Evolutionary conservation across 768 basidiomycete species (phyloP).

Genomic region (Hygrocybe coccinea): DNA sequence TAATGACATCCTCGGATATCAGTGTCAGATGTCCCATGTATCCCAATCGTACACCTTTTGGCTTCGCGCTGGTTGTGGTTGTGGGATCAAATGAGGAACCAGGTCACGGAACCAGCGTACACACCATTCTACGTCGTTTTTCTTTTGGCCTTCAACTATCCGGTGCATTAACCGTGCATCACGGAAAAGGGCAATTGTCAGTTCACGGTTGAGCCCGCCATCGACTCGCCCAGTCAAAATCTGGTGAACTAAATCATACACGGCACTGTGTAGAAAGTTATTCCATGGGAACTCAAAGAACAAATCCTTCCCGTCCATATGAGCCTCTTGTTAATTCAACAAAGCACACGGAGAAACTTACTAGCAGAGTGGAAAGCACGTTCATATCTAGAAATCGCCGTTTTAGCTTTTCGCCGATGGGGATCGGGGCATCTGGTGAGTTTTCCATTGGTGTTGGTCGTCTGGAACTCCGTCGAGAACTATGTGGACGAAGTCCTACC

Average conservation of each 20-base stretch:
- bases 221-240: constrained; percentile 86
- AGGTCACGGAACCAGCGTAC: constrained; percentile 14
- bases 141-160: constrained; percentile 80
- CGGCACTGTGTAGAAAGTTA: constrained; percentile 94
- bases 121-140: constrained; percentile 74
- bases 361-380: constrained; percentile 72
- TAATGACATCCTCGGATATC: constrained; percentile 91
- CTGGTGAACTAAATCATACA: constrained; percentile 95
- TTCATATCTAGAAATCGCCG: constrained; percentile 67
- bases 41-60: constrained; percentile 76
- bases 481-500: constrained; percentile 34
- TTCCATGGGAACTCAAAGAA: constrained; percentile 98
- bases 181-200: constrained; percentile 80
- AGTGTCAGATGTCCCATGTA: constrained; percentile 97
- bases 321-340: neutral
- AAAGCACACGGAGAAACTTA: constrained; percentile 38
- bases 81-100: neutral
- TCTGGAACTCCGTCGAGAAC: constrained; percentile 54
- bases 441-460: constrained; percentile 36
- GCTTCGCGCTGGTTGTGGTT: constrained; percentile 47
- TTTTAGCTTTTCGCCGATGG: constrained; percentile 79
- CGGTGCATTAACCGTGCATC: constrained; percentile 79
- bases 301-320: constrained; percentile 55
- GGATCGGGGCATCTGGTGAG: constrained; percentile 36
- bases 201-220: constrained; percentile 75